Conservation (phyloP, 176 grass and related monocot genomes). For the Oryza brachyantha region DNA sequence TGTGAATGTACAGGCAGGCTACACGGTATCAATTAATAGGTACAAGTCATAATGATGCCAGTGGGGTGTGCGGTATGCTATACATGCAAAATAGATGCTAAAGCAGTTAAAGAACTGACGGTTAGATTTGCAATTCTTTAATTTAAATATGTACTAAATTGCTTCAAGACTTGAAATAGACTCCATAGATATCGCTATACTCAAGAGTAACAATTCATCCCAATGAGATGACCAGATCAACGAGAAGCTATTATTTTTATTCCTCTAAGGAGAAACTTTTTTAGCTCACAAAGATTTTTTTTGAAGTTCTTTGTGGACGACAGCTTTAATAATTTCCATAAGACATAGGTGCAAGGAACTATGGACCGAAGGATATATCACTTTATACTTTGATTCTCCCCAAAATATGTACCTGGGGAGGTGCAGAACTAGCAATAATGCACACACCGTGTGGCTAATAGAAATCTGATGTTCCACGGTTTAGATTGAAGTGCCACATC, state of each 20-base stretch:
- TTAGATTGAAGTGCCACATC: conserved; percentile 25
- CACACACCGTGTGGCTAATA: conserved; percentile 53
- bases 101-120: neutral
- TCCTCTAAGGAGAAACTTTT: neutral
- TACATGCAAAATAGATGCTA: conserved; percentile 23
- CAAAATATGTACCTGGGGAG: conserved; percentile 49
- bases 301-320: conserved; percentile 18
- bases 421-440: conserved; percentile 45
- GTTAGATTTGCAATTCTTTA: neutral
- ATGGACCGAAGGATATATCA: conserved; percentile 28
- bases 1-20: conserved; percentile 5
- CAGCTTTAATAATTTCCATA: conserved; percentile 35
- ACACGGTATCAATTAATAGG: conserved; percentile 26
- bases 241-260: conserved; percentile 7
- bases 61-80: neutral
- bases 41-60: neutral
- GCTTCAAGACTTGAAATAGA: neutral
- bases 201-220: neutral
- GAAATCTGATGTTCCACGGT: conserved; percentile 35
- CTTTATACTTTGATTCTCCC: conserved; percentile 48
- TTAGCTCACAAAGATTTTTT: neutral
- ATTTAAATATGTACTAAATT: conserved; percentile 13
- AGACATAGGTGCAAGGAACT: conserved; percentile 30
- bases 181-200: neutral
- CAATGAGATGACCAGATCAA: conserved; percentile 6